These are phyloP conservation scores for Teratosphaeria epicoccoides DNA, from an alignment of 2,329 filamentous ascomycete genomes.

Conservation along the genomic window DNA sequence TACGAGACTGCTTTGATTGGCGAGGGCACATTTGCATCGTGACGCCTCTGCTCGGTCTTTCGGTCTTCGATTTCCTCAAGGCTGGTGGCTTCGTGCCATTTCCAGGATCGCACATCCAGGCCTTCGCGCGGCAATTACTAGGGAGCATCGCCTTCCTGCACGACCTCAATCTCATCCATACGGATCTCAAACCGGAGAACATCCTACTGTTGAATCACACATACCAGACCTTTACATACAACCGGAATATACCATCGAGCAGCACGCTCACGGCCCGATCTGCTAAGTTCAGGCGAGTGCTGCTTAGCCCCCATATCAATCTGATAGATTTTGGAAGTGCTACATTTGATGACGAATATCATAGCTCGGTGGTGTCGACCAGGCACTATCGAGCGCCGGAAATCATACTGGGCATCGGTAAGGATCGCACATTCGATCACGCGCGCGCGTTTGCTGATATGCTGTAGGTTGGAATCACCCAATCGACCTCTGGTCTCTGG, in stretches of 20 bases:
- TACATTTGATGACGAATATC: slow-evolving; percentile 59
- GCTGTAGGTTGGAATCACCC: slow-evolving; percentile 50
- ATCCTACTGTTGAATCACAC: slow-evolving; percentile 54
- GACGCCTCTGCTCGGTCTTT: slow-evolving; percentile 72
- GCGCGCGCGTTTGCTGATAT: background rate
- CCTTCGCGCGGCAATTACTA: slow-evolving; percentile 86
- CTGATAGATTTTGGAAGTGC: slow-evolving; percentile 59
- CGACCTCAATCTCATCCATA: slow-evolving; percentile 94
- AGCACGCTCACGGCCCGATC: slow-evolving; percentile 47
- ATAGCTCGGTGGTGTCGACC: slow-evolving; percentile 57
- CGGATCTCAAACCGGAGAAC: slow-evolving; percentile 60
- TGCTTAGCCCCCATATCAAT: slow-evolving; percentile 55
- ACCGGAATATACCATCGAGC: slow-evolving; percentile 55
- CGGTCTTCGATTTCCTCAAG: slow-evolving; percentile 97
- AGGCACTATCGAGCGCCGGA: slow-evolving; percentile 57
- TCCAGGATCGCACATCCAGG: slow-evolving; percentile 96
- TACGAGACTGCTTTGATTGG: slow-evolving; percentile 95
- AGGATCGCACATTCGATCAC: slow-evolving; percentile 2
- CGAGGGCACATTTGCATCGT: slow-evolving; percentile 90
- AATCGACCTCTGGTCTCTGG: slow-evolving; percentile 60
- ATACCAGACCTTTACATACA: slow-evolving; percentile 61
- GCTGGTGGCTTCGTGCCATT: slow-evolving; percentile 92
- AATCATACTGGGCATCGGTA: slow-evolving; percentile 53
- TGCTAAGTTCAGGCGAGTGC: slow-evolving; percentile 51
- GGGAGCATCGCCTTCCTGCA: slow-evolving; percentile 98